A percentile compares a stretch with the other conserved stretches of the same genome.
Evolutionary conservation across 768 basidiomycete genomes (phyloP).

Genomic region (Trametes gibbosa): DNA sequence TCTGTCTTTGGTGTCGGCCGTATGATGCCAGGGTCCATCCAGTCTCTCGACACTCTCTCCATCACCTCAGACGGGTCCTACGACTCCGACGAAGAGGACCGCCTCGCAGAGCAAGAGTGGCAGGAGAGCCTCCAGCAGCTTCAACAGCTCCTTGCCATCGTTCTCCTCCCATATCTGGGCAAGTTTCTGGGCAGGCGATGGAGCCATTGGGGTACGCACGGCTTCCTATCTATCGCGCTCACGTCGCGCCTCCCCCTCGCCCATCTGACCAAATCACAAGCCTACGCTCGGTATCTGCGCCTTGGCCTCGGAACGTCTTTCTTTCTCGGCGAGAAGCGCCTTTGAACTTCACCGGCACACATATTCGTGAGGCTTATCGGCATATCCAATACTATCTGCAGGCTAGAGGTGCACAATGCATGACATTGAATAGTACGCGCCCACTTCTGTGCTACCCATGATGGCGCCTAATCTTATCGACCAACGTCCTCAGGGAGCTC

Average conservation of each 20-base stretch:
- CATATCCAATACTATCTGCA: no score
- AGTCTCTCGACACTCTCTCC: slow-evolving; percentile 59
- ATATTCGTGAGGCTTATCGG: background rate
- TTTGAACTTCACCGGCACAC: background rate
- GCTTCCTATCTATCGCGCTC: background rate
- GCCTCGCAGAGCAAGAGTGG: slow-evolving; percentile 86
- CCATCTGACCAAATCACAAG: slow-evolving; percentile 36
- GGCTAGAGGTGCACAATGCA: background rate
- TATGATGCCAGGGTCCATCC: slow-evolving; percentile 58
- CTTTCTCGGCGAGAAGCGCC: slow-evolving; percentile 46
- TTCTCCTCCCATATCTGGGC: slow-evolving; percentile 82
- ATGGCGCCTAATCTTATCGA: slow-evolving; percentile 44
- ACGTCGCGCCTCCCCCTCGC: background rate
- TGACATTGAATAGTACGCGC: slow-evolving; percentile 10
- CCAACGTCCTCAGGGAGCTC: slow-evolving; percentile 45
- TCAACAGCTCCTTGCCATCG: slow-evolving; percentile 73
- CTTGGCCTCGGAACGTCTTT: slow-evolving; percentile 64
- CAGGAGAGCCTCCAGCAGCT: slow-evolving; percentile 86
- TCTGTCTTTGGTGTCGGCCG: background rate
- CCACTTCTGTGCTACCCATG: slow-evolving; percentile 9
- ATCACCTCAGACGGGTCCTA: slow-evolving; percentile 46
- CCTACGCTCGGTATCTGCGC: slow-evolving; percentile 66
- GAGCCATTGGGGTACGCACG: slow-evolving; percentile 76
- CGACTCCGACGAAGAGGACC: slow-evolving; percentile 65
- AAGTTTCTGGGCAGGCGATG: slow-evolving; percentile 86